Conservation (phyloP, 1,139 yeast species). For the Yamadazyma atmosphaerica region DNA sequence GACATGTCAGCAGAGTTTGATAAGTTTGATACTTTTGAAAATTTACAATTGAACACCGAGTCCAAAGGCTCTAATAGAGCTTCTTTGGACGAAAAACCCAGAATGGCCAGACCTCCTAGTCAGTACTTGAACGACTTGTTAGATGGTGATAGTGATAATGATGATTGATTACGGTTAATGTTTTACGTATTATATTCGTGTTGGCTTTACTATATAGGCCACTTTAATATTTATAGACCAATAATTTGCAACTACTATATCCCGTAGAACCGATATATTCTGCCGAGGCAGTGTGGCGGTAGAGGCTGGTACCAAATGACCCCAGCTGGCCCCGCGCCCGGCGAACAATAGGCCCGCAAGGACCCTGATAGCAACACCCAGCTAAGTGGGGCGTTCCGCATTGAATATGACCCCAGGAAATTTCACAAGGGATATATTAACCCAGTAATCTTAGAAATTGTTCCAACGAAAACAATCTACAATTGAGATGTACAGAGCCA, state of each 20-base stretch:
- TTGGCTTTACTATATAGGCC: background rate
- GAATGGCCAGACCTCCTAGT: conserved; percentile 30
- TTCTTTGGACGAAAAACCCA: background rate
- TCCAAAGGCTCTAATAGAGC: background rate
- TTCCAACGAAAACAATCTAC: background rate
- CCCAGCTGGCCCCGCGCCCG: too few species aligned
- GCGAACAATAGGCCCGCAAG: background rate
- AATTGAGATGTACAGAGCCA: conserved; percentile 7
- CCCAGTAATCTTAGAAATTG: background rate
- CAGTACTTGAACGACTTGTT: conserved; percentile 30
- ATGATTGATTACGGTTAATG: background rate
- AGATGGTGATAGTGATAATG: conserved; percentile 6
- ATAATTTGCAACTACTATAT: background rate
- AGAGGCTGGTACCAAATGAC: too few species aligned
- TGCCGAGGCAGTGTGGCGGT: too few species aligned
- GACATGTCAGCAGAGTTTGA: conserved; percentile 1
- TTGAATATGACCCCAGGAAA: conserved; percentile 6
- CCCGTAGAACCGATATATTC: too few species aligned
- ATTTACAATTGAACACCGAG: conserved; percentile 1
- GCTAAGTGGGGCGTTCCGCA: background rate
- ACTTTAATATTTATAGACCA: background rate
- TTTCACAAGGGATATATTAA: conserved; percentile 2
- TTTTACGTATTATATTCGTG: background rate
- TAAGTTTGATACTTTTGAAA: background rate
- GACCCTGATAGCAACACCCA: background rate